Conservation (phyloP, 805 yeast species). For the Cyberlindnera meyerae region DNA sequence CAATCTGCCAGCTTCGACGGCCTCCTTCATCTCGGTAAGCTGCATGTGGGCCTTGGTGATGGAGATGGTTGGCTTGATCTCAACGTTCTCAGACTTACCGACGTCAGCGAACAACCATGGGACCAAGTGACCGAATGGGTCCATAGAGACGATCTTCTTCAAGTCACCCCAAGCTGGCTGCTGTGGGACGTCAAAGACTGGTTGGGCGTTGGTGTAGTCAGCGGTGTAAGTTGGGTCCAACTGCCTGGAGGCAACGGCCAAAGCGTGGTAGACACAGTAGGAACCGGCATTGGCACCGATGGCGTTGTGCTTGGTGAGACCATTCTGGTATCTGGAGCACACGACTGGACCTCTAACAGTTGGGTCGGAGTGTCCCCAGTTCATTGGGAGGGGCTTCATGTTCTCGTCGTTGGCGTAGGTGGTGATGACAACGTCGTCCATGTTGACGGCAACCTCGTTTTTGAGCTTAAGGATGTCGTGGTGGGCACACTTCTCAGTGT, state of each 20-base stretch:
- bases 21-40: slow-evolving; percentile 52
- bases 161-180: slow-evolving; percentile 52
- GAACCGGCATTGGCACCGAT: slow-evolving; percentile 66
- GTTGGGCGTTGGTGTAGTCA: slow-evolving; percentile 59
- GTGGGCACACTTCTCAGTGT: slow-evolving; percentile 5
- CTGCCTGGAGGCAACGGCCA: slow-evolving; percentile 59
- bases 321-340: slow-evolving; percentile 45
- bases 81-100: slow-evolving; percentile 43
- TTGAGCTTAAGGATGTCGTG: slow-evolving; percentile 17
- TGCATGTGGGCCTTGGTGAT: slow-evolving; percentile 64
- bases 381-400: slow-evolving; percentile 42
- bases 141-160: slow-evolving; percentile 59
- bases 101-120: slow-evolving; percentile 51
- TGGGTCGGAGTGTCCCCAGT: slow-evolving; percentile 51
- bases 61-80: slow-evolving; percentile 60
- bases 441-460: slow-evolving; percentile 18
- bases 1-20: slow-evolving; percentile 47
- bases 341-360: slow-evolving; percentile 52
- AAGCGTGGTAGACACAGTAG: slow-evolving; percentile 59
- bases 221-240: slow-evolving; percentile 48
- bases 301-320: slow-evolving; percentile 51
- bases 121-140: slow-evolving; percentile 62
- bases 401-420: slow-evolving; percentile 50
- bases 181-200: slow-evolving; percentile 51
- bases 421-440: slow-evolving; percentile 38